Conservation (phyloP, 2,329 filamentous ascomycete genomes). For the Elsinoe australis region DNA sequence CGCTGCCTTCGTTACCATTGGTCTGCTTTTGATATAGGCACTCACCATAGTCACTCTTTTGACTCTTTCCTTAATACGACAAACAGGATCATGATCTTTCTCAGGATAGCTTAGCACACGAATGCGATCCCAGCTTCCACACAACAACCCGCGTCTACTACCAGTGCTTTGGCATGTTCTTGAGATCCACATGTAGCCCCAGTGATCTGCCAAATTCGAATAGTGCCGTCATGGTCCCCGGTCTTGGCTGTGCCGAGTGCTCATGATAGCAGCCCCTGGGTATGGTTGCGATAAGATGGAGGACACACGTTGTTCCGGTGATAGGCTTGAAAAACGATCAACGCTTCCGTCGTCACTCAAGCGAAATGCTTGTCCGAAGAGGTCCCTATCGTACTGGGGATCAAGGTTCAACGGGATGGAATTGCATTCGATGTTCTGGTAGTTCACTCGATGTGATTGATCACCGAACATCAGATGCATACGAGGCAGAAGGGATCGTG, state of each 20-base stretch:
- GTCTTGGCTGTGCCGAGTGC: not conserved
- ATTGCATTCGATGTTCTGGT: no score
- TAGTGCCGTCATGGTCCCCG: not conserved
- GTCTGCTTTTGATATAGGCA: not conserved
- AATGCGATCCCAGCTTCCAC: slow-evolving; percentile 3
- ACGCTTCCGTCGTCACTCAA: not conserved
- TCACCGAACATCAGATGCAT: no score
- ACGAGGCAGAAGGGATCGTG: no score
- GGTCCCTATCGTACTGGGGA: no score
- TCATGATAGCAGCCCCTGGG: no score
- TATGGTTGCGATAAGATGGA: slow-evolving; percentile 2
- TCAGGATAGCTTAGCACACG: not conserved
- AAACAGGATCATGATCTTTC: slow-evolving; percentile 3
- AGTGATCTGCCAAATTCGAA: no score
- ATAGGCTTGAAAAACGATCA: slow-evolving; percentile 9
- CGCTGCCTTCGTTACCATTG: no score
- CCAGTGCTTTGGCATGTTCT: no score
- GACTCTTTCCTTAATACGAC: slow-evolving; percentile 4
- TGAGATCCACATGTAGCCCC: no score
- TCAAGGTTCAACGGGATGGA: no score
- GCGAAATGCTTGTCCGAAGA: not conserved
- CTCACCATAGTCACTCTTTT: slow-evolving; percentile 3
- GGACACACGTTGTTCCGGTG: slow-evolving; percentile 1
- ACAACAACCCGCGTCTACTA: no score
- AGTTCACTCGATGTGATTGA: no score